phyloP scores from a whole-genome alignment of 805 yeast species.

The Starmerella tilneyi region DNA sequence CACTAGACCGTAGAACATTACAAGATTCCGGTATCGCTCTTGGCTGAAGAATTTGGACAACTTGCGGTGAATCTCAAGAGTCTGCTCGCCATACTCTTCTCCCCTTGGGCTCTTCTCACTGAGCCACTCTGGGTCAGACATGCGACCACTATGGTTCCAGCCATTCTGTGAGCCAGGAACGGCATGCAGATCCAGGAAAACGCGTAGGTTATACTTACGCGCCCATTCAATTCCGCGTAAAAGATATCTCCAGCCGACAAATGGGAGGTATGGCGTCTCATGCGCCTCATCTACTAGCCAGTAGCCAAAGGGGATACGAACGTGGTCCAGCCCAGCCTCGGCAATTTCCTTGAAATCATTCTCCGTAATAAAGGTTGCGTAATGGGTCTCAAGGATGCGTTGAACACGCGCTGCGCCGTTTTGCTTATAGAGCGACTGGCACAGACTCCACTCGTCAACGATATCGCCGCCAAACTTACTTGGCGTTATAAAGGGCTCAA shows the following conservation, averaged over 20 bases:
- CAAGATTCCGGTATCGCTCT: constrained; percentile 50
- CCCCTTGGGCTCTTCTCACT: constrained; percentile 37
- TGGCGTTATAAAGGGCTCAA: constrained; percentile 80
- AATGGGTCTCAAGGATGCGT: constrained; percentile 47
- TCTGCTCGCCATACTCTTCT: constrained; percentile 33
- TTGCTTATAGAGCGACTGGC: constrained; percentile 33
- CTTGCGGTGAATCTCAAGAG: constrained; percentile 44
- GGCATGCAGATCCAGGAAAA: constrained; percentile 71
- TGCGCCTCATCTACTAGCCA: constrained; percentile 39
- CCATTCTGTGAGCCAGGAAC: constrained; percentile 82
- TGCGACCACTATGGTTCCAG: constrained; percentile 36
- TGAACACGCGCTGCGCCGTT: constrained; percentile 40
- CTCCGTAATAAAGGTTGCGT: constrained; percentile 60
- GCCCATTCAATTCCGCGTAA: constrained; percentile 63
- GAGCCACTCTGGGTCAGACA: constrained; percentile 37
- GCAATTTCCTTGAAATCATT: constrained; percentile 52
- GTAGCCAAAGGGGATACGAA: constrained; percentile 70
- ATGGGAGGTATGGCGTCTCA: constrained; percentile 47
- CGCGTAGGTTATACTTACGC: constrained; percentile 46
- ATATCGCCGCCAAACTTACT: constrained; percentile 44
- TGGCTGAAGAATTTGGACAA: constrained; percentile 56
- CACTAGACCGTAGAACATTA: constrained; percentile 67
- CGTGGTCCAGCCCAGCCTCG: constrained; percentile 56
- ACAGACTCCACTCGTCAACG: constrained; percentile 61
- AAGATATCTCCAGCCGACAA: constrained; percentile 35